Base-by-base conservation (phyloP, 148 eudicot genomes). In the Pouteria glomerata region DNA sequence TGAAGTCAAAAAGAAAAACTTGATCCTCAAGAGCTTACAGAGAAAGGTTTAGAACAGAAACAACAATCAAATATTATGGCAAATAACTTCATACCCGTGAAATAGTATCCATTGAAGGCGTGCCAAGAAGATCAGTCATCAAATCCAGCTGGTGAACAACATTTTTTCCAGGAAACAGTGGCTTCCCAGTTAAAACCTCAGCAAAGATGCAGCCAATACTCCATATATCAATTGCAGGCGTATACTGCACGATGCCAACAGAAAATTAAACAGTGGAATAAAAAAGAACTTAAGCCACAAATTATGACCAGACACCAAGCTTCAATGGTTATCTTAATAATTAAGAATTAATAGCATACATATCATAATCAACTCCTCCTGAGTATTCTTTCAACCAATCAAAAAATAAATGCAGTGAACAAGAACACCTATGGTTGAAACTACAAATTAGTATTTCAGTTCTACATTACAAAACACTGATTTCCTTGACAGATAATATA, bases 191-290 rank as follows among this genome's bases (percentile, higher is more conserved):
- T 72, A 86, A 71, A 58, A 86, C 87, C 80, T 86, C 90, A 18
- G 90, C 90, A 77, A 86, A 86, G 57, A 86, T 86, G 80, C 90
- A 86, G 72, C 90, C 90, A 65, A 86, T 86, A 57, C 90, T 82
- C 90, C 90, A 86, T 72, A 86, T 82, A 69, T 86, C 90, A 42
- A 86, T 86, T 31, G 90, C 90, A 48, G 90, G 83, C 14, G 90
- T 86, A 66, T 86, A 86, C 90, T 86, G 81, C 71, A 82, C 19
- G 48, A 61, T 27, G 30, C 35, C 23, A 74, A 55, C 44, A 39
- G 34, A 72, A 31, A 71, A 48, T 39, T 21, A 62, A 52, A 23
- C 8, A 61, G 0, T 73, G 2, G 26, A 4, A 11, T 21, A 10
- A 44, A 42, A n/a, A 23, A 30, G 73, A 52, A 74, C 5, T 34